Percentiles rank a stretch among this genome's conserved stretches.
These are phyloP conservation scores for Skeletonema potamos DNA, from an alignment of 108 stramenopile genomes.

Conservation along the genomic window DNA sequence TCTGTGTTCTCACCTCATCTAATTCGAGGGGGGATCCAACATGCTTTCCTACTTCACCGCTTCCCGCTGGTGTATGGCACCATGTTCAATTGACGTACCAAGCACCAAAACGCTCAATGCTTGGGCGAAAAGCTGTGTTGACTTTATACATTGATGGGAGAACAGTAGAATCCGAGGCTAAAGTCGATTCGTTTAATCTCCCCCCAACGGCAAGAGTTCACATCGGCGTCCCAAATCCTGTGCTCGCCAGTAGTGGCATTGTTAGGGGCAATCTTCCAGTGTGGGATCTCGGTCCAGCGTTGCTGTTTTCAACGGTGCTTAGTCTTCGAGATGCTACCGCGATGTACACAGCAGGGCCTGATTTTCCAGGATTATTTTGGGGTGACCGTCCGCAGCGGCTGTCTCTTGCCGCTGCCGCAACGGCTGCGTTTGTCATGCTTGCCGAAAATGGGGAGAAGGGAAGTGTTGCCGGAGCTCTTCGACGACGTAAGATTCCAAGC, in stretches of 20 bases:
- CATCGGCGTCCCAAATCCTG: conserved; percentile 81
- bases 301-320: conserved; percentile 71
- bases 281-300: conserved; percentile 81
- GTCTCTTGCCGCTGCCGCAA: conserved; percentile 81
- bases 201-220: conserved; percentile 74
- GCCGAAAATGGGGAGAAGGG: conserved; percentile 83
- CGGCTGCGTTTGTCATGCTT: conserved; percentile 73
- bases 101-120: conserved; percentile 79
- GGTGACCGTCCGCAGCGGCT: conserved; percentile 87
- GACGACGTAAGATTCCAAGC: conserved; percentile 71
- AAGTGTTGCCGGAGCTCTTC: conserved; percentile 78
- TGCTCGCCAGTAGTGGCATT: conserved; percentile 72
- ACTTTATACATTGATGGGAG: conserved; percentile 78
- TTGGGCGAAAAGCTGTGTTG: conserved; percentile 71
- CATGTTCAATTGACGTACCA: conserved; percentile 82
- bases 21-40: conserved; percentile 64
- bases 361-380: conserved; percentile 85
- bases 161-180: conserved; percentile 75
- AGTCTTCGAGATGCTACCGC: conserved; percentile 78
- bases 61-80: conserved; percentile 81
- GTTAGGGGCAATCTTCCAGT: conserved; percentile 67
- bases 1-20: conserved; percentile 73
- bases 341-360: conserved; percentile 78
- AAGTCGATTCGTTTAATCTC: conserved; percentile 75
- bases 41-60: conserved; percentile 78